Conservation (phyloP, 2,329 filamentous ascomycete genomes). For the Ceratocystis diversiconidia region DNA sequence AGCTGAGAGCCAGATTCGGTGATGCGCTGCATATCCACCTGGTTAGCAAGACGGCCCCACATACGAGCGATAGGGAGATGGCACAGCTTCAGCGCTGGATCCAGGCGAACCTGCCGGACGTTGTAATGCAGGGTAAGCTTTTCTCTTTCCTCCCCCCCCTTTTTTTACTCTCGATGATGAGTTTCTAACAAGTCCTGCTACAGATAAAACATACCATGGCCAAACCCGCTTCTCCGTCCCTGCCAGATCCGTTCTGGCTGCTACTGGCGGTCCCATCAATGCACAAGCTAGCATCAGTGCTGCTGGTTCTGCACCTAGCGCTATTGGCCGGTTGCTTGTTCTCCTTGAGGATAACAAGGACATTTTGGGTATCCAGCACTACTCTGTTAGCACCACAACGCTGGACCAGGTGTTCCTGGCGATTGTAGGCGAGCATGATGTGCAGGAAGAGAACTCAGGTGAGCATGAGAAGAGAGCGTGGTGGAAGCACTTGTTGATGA, state of each 20-base stretch:
- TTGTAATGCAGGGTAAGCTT: slow-evolving; percentile 41
- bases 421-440: slow-evolving; percentile 68
- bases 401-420: slow-evolving; percentile 81
- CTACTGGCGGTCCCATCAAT: neutral
- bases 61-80: slow-evolving; percentile 57
- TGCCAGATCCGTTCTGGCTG: slow-evolving; percentile 27
- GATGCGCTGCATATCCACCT: slow-evolving; percentile 70
- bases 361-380: slow-evolving; percentile 63
- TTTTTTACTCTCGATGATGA: neutral
- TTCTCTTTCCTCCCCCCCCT: neutral
- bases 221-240: slow-evolving; percentile 76
- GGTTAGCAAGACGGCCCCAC: slow-evolving; percentile 59
- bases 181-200: slow-evolving; percentile 4
- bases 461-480: slow-evolving; percentile 22
- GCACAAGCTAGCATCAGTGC: neutral
- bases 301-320: slow-evolving; percentile 24
- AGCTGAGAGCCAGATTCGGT: slow-evolving; percentile 60
- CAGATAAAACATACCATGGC: slow-evolving; percentile 61
- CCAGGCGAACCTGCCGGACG: slow-evolving; percentile 42
- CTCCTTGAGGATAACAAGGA: slow-evolving; percentile 58
- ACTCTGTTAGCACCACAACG: slow-evolving; percentile 73
- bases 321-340: slow-evolving; percentile 56
- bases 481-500: slow-evolving; percentile 5
- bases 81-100: slow-evolving; percentile 53
- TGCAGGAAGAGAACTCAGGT: slow-evolving; percentile 56